phyloP scores from a whole-genome alignment of 768 basidiomycete species.

The Termitomyces sp. region DNA sequence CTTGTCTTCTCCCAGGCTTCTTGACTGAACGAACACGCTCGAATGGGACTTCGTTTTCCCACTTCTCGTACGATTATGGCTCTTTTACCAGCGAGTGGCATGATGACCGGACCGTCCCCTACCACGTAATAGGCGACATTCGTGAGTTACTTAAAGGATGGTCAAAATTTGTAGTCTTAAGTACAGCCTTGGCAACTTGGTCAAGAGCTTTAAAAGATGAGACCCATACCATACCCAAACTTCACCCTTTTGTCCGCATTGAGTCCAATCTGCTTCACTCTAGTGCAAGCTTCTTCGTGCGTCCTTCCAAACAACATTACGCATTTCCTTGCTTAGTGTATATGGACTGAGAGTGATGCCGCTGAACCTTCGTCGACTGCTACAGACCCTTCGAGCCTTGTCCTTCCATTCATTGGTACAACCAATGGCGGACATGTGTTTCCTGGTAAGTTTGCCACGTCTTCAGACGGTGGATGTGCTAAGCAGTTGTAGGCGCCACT shows the following conservation, averaged over 20 bases:
- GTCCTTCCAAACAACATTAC: not conserved
- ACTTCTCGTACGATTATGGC: not conserved
- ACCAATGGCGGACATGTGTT: constrained; percentile 64
- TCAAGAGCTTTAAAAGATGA: not conserved
- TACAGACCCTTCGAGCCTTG: constrained; percentile 39
- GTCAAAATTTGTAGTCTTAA: not conserved
- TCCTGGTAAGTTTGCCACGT: constrained; percentile 38
- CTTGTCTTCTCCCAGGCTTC: not conserved
- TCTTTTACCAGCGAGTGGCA: not conserved
- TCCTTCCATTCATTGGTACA: constrained; percentile 62
- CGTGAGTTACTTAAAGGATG: not conserved
- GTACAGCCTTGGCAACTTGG: not conserved
- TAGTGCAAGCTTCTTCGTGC: not conserved
- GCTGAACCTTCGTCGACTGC: not conserved
- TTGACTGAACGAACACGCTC: not conserved
- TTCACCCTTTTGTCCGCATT: not conserved
- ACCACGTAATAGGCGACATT: not conserved
- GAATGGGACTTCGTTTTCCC: not conserved
- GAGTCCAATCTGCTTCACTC: not conserved
- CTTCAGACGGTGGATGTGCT: not conserved
- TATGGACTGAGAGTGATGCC: not conserved
- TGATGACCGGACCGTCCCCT: not conserved
- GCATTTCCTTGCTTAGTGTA: not conserved
- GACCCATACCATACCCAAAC: not conserved
- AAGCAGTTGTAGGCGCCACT: constrained; percentile 43